These are phyloP conservation scores for Pseudomonodictys pantanalensis DNA, from an alignment of 495 filamentous ascomycete genomes.

Conservation along the genomic window DNA sequence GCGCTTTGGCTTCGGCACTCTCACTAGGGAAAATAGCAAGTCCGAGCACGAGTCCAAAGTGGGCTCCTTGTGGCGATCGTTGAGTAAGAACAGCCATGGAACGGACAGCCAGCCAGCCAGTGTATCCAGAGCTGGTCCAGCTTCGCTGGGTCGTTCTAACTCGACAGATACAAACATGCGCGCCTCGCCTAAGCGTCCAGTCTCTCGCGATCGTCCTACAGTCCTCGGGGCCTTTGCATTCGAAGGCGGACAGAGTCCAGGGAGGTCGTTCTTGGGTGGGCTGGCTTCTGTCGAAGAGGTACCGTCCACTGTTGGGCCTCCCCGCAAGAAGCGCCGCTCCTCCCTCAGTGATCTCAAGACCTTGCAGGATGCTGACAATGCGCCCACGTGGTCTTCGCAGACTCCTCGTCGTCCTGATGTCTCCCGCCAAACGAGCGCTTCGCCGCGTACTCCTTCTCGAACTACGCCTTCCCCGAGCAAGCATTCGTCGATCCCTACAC, in stretches of 20 bases:
- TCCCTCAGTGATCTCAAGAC: conserved; percentile 84
- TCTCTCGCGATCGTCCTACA: conserved; percentile 48
- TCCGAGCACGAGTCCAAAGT: conserved; percentile 66
- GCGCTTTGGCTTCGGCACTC: conserved; percentile 71
- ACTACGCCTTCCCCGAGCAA: conserved; percentile 26
- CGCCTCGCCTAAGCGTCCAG: conserved; percentile 46
- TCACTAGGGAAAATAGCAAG: conserved; percentile 75
- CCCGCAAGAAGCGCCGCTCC: conserved; percentile 80
- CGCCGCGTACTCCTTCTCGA: conserved; percentile 33
- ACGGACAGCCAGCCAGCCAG: conserved; percentile 53
- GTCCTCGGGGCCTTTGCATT: conserved; percentile 57
- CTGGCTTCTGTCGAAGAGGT: conserved; percentile 49
- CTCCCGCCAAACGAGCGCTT: conserved; percentile 28
- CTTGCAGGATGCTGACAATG: conserved; percentile 30
- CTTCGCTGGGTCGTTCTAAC: conserved; percentile 67
- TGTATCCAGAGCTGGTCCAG: conserved; percentile 51
- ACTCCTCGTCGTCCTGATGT: conserved; percentile 28
- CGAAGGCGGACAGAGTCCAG: conserved; percentile 40
- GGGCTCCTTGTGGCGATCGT: conserved; percentile 77
- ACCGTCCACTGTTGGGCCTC: conserved; percentile 41
- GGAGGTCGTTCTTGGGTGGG: conserved; percentile 47
- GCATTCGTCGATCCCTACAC: conserved; percentile 28
- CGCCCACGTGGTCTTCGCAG: conserved; percentile 34
- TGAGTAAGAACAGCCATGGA: conserved; percentile 75
- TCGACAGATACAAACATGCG: conserved; percentile 72